Base-by-base conservation (phyloP, 805 yeast species). In the Cyberlindnera meyerae region DNA sequence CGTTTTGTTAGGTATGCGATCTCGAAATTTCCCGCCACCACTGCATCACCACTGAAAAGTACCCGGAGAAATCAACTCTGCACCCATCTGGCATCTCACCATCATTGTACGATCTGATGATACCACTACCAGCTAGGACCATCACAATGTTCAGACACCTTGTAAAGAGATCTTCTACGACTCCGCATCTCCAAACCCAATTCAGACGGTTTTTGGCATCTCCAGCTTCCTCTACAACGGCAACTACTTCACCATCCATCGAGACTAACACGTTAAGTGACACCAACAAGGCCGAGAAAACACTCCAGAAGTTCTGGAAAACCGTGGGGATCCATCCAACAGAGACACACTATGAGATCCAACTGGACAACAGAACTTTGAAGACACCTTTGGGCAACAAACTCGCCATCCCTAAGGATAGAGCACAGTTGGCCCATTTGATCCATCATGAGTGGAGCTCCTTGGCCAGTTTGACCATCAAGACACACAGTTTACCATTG, bases 371-470 rank as follows among this genome's bases (percentile, higher is more conserved):
- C 1, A 83, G 81, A 58, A 75, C 95, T 0, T 64, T 93, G 41
- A 79, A 79, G 55, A 90, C 97, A 1, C 96, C 97, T 0, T 60
- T 78, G 34, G 97, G 97, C 3, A 70, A 78, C 57, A 70, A 73
- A 17, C 60, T 93, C 34, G 61, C 75, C 1, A 61, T 93, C 11
- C 95, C 96, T 5, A 52, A 56, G 18, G 44, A 62, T 7, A 79
- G 81, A 52, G 63, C 65, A 41, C 62, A 75, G 8, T 64, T 93
- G 45, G 96, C 96, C 0, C 68, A 78, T 44, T 60, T 90, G 49
- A 66, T 93, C 25, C 78, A 78, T 27, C 86, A 86, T 52, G 99
- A 93, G 62, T 93, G 98, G 98, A 70, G 76, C 38, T 72, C 73
- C 27, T 63, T 93, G 39, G 74, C 90, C 3, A 70, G 71, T 39